These are phyloP conservation scores for Paratinospora sagittata DNA, from an alignment of 164 flowering plant species.

Conservation along the genomic window DNA sequence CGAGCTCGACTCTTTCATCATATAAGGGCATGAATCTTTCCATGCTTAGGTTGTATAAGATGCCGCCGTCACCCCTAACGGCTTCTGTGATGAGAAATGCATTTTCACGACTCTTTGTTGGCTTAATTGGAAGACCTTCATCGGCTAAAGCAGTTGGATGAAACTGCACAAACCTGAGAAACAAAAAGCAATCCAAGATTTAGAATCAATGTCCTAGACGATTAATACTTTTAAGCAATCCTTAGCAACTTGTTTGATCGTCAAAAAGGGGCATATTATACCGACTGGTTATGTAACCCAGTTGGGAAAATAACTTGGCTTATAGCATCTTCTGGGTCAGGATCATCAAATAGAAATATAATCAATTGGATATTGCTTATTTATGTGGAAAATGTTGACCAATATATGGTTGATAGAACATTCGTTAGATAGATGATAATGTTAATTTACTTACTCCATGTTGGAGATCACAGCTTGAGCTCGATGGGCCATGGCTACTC, in stretches of 20 bases:
- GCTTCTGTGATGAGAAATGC: constrained; percentile 97
- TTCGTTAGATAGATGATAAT: background rate
- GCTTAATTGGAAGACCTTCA: constrained; percentile 78
- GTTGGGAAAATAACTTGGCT: constrained; percentile 1
- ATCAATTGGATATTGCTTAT: background rate
- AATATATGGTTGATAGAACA: background rate
- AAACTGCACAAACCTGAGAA: constrained; percentile 89
- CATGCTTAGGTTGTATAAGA: constrained; percentile 74
- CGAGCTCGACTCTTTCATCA: constrained; percentile 90
- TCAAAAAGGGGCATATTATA: background rate
- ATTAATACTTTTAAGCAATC: background rate
- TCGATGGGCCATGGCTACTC: constrained; percentile 95
- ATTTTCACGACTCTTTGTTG: constrained; percentile 60
- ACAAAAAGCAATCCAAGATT: background rate
- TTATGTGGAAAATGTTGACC: background rate
- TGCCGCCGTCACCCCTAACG: constrained; percentile 96
- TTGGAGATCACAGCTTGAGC: constrained; percentile 95
- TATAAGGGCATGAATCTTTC: constrained; percentile 93
- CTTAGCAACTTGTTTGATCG: background rate
- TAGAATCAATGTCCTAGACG: background rate
- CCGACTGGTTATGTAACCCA: background rate
- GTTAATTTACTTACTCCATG: constrained; percentile 74
- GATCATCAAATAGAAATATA: background rate
- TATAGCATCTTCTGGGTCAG: background rate
- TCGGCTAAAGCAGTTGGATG: constrained; percentile 98